phyloP scores from a whole-genome alignment of 495 filamentous ascomycete species.

The Lophiostoma macrostomum region DNA sequence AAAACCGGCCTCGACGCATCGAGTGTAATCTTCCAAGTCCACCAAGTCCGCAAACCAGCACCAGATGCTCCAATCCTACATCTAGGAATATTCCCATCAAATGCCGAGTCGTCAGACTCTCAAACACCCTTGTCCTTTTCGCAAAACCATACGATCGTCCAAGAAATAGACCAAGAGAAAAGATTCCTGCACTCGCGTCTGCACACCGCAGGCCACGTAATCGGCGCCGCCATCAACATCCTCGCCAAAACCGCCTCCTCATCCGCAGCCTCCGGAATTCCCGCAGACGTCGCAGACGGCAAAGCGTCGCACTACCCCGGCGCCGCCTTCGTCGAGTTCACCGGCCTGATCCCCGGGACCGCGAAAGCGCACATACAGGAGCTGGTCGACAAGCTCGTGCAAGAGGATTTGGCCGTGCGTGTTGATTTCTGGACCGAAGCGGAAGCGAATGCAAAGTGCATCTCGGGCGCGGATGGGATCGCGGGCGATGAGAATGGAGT shows the following conservation, averaged over 20 bases:
- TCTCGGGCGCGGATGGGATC: conserved; percentile 51
- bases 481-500: conserved; percentile 46
- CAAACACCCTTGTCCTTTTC: conserved; percentile 4
- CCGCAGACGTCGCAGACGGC: conserved; percentile 53
- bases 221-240: conserved; percentile 56
- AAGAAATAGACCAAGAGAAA: conserved; percentile 53
- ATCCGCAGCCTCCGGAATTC: conserved; percentile 24
- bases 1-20: not conserved
- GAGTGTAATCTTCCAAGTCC: conserved; percentile 47
- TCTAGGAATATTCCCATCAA: conserved; percentile 53
- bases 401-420: conserved; percentile 51
- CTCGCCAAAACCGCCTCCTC: conserved; percentile 29
- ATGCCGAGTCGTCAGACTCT: not conserved
- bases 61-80: conserved; percentile 58
- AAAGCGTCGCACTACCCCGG: conserved; percentile 65
- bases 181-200: conserved; percentile 56
- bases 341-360: conserved; percentile 57
- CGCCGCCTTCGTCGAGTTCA: conserved; percentile 57
- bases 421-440: conserved; percentile 60
- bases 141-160: conserved; percentile 43
- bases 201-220: conserved; percentile 64
- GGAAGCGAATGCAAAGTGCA: conserved; percentile 44
- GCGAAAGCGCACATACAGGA: conserved; percentile 57
- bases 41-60: conserved; percentile 47
- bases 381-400: conserved; percentile 51